Percentiles rank a stretch among this genome's conserved stretches.
Conservation (phyloP, 2,329 filamentous ascomycete genomes). For the Paramyrothecium roridum region DNA sequence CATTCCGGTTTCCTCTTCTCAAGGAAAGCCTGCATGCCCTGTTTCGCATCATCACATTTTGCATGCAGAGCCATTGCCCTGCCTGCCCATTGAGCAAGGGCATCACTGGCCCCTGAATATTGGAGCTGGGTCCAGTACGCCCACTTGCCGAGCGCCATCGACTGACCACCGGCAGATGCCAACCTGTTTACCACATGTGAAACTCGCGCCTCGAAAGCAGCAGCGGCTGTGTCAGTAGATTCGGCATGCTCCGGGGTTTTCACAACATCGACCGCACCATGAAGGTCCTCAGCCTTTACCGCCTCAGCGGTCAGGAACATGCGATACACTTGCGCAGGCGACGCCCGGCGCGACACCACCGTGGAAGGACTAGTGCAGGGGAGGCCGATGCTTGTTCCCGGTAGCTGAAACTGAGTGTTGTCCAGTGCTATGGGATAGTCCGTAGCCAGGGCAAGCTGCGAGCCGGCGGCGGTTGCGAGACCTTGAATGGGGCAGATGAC, state of each 20-base stretch:
- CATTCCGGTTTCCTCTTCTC: conserved; percentile 7
- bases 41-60: conserved; percentile 15
- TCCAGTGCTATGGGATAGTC: conserved; percentile 15
- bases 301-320: conserved; percentile 14
- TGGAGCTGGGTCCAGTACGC: conserved; percentile 17
- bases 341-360: conserved; percentile 12
- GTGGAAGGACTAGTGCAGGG: conserved; percentile 19
- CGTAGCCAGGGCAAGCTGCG: conserved; percentile 17
- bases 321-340: conserved; percentile 11
- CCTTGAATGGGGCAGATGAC: conserved; percentile 18
- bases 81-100: conserved; percentile 14
- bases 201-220: conserved; percentile 10
- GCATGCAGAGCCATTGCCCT: conserved; percentile 19
- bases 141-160: conserved; percentile 19
- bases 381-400: conserved; percentile 16
- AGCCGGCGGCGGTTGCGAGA: conserved; percentile 17
- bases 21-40: conserved; percentile 17
- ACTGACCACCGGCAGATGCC: conserved; percentile 10
- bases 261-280: conserved; percentile 15
- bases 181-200: conserved; percentile 6
- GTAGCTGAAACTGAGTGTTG: conserved; percentile 12
- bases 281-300: conserved; percentile 7
- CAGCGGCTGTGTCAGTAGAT: not conserved
- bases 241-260: not conserved
- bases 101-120: conserved; percentile 6